A percentile compares a stretch with the other conserved stretches of the same genome.
phyloP scores from a whole-genome alignment of 2,329 filamentous ascomycete species.

The Seiridium unicorne region DNA sequence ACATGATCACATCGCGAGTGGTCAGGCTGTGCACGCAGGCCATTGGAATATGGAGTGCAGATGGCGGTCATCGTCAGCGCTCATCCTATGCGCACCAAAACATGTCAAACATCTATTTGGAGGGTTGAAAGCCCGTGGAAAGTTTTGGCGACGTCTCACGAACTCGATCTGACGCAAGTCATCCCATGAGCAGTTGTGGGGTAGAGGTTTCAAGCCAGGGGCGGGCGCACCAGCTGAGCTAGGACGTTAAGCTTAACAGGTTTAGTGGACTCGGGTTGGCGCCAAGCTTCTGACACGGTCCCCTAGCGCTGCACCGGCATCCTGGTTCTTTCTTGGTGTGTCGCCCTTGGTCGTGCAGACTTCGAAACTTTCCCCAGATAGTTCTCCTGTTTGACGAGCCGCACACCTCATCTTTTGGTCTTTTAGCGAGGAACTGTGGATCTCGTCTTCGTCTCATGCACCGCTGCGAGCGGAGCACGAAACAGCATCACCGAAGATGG shows the following conservation, averaged over 20 bases:
- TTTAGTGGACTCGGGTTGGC: background rate
- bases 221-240: background rate
- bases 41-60: background rate
- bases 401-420: background rate
- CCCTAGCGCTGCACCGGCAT: background rate
- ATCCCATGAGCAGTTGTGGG: background rate
- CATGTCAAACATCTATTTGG: constrained; percentile 1
- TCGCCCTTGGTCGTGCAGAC: background rate
- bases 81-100: background rate
- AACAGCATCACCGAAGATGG: too few species aligned
- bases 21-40: background rate
- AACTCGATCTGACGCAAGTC: background rate
- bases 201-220: background rate
- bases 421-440: background rate
- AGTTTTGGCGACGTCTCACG: constrained; percentile 7
- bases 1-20: background rate
- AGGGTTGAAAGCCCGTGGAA: background rate
- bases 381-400: background rate
- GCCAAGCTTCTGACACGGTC: background rate
- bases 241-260: background rate
- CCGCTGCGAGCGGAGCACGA: too few species aligned
- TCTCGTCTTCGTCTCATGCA: too few species aligned
- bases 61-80: background rate
- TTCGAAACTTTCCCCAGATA: background rate
- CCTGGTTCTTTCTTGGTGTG: background rate